Conservation (phyloP, 306 rosid species). For the Senna siamea region DNA sequence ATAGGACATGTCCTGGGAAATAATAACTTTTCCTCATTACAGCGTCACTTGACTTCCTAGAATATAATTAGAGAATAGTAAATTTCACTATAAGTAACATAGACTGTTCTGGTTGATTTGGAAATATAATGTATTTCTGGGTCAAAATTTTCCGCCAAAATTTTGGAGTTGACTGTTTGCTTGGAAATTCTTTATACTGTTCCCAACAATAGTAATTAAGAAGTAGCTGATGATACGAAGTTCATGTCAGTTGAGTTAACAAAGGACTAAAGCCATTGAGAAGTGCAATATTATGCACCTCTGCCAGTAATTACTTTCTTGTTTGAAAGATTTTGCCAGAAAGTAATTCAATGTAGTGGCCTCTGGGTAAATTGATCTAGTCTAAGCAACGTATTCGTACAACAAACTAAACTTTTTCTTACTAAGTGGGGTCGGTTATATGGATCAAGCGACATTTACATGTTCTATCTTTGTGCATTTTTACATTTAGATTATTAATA, state of each 20-base stretch:
- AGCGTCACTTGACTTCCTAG: background rate
- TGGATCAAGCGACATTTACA: too few species aligned
- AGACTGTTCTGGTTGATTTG: background rate
- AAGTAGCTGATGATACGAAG: background rate
- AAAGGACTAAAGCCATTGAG: background rate
- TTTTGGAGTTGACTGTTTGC: too few species aligned
- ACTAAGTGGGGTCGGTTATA: too few species aligned
- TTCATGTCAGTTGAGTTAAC: slow-evolving; percentile 12
- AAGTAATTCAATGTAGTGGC: background rate
- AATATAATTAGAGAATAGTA: background rate
- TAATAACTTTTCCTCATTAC: too few species aligned
- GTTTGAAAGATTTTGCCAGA: slow-evolving; percentile 12
- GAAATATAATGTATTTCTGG: too few species aligned
- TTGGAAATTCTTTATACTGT: background rate
- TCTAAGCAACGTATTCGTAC: background rate
- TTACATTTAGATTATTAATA: too few species aligned
- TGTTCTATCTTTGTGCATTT: too few species aligned
- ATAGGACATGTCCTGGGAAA: too few species aligned
- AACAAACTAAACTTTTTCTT: too few species aligned
- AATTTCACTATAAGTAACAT: background rate
- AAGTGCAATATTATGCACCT: slow-evolving; percentile 6
- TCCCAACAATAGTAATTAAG: background rate
- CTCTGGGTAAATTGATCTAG: slow-evolving; percentile 2
- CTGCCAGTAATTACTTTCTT: background rate
- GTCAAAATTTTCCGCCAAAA: too few species aligned